phyloP scores from a whole-genome alignment of 352 stramenopile species.

The Pythium folliculosum region DNA sequence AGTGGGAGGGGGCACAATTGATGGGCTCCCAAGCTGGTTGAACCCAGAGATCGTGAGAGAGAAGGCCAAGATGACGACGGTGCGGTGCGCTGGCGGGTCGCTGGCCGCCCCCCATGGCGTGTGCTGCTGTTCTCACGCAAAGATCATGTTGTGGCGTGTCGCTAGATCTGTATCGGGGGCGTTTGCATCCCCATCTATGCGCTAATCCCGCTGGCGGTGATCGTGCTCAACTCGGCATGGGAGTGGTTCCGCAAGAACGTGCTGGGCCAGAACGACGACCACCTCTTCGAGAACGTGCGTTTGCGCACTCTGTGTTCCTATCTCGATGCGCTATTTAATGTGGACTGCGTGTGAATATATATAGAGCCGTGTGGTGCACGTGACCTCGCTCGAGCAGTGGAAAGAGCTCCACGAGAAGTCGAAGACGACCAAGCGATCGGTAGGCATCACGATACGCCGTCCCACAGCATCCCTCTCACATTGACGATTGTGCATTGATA shows the following conservation, averaged over 20 bases:
- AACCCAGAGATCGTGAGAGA: background rate
- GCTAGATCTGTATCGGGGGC: conserved; percentile 78
- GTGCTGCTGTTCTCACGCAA: background rate
- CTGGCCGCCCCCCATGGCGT: no score
- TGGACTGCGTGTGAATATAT: background rate
- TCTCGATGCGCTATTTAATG: background rate
- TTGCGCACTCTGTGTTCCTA: background rate
- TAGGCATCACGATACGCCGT: conserved; percentile 16
- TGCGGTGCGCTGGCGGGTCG: conserved; percentile 4
- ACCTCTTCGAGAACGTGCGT: conserved; percentile 37
- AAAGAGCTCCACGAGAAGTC: conserved; percentile 71
- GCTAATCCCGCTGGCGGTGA: conserved; percentile 67
- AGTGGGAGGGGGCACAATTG: no score
- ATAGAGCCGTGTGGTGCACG: conserved; percentile 70
- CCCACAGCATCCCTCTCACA: background rate
- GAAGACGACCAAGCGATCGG: conserved; percentile 67
- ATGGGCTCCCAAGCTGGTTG: no score
- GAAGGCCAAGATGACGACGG: conserved; percentile 29
- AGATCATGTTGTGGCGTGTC: background rate
- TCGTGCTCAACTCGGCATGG: conserved; percentile 72
- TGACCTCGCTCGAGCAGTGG: conserved; percentile 69
- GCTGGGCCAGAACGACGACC: conserved; percentile 51
- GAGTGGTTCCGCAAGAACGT: conserved; percentile 70
- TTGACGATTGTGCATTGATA: background rate
- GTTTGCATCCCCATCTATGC: conserved; percentile 81